Evolutionary conservation across 768 basidiomycete species (phyloP).

Genomic region (Serendipita sp.): DNA sequence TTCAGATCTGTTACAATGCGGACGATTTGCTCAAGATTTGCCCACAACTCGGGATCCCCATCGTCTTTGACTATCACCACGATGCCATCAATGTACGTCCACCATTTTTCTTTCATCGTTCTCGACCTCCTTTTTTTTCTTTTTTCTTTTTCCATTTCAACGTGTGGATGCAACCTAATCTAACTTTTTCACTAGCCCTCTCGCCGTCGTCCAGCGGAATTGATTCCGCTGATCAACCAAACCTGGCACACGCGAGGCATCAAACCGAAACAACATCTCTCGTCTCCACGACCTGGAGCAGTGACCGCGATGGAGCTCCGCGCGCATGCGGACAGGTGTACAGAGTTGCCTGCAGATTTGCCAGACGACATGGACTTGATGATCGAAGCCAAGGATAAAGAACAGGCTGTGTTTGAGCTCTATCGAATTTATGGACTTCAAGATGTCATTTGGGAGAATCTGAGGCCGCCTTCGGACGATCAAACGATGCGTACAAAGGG

Average conservation of each 20-base stretch:
- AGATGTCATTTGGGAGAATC: conserved; percentile 36
- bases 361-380: conserved; percentile 70
- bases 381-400: conserved; percentile 91
- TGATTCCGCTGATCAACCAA: conserved; percentile 59
- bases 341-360: conserved; percentile 43
- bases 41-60: conserved; percentile 61
- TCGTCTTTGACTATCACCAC: conserved; percentile 36
- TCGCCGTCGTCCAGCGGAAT: conserved; percentile 34
- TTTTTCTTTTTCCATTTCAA: not conserved
- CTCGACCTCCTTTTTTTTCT: conserved; percentile 13
- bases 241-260: conserved; percentile 69
- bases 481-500: conserved; percentile 31
- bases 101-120: too few species aligned
- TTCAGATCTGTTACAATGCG: conserved; percentile 68
- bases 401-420: conserved; percentile 80
- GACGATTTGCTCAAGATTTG: conserved; percentile 80
- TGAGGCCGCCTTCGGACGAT: conserved; percentile 28
- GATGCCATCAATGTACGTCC: conserved; percentile 9
- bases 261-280: conserved; percentile 81
- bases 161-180: not conserved
- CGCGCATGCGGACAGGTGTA: conserved; percentile 75
- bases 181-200: conserved; percentile 16
- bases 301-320: conserved; percentile 68
- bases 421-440: conserved; percentile 61
- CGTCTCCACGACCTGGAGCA: conserved; percentile 76